These are phyloP conservation scores for Neurospora cerealis DNA, from an alignment of 495 filamentous ascomycete species.

Conservation along the genomic window DNA sequence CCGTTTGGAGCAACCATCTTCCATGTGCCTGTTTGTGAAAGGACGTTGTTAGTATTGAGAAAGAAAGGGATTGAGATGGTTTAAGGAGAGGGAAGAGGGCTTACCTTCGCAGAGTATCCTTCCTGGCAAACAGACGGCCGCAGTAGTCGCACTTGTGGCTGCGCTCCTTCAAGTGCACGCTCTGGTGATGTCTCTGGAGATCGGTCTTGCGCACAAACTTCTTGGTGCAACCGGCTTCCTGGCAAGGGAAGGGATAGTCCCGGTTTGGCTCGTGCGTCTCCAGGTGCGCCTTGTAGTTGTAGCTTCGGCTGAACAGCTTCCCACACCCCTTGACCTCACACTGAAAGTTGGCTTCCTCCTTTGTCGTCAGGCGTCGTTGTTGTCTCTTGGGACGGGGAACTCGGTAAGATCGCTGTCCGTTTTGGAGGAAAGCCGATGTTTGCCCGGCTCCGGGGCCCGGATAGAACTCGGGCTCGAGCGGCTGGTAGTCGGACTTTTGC, in stretches of 20 bases:
- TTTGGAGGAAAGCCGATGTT: slow-evolving; percentile 17
- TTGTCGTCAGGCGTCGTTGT: slow-evolving; percentile 52
- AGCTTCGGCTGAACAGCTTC: slow-evolving; percentile 73
- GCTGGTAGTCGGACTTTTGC: slow-evolving; percentile 38
- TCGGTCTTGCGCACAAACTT: slow-evolving; percentile 79
- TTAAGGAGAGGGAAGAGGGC: slow-evolving; percentile 3
- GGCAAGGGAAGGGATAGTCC: slow-evolving; percentile 61
- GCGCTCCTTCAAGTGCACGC: slow-evolving; percentile 69
- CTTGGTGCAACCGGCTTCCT: slow-evolving; percentile 53
- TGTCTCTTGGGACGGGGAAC: slow-evolving; percentile 32
- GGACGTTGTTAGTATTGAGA: slow-evolving; percentile 5
- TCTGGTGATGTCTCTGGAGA: slow-evolving; percentile 70
- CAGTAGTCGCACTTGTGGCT: slow-evolving; percentile 65
- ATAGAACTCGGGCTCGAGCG: slow-evolving; percentile 33
- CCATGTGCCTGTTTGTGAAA: slow-evolving; percentile 50
- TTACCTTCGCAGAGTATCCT: slow-evolving; percentile 75
- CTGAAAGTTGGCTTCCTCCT: slow-evolving; percentile 64
- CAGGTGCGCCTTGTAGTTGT: slow-evolving; percentile 86
- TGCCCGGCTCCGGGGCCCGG: slow-evolving; percentile 16
- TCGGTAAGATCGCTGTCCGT: slow-evolving; percentile 26
- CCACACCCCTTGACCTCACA: slow-evolving; percentile 65
- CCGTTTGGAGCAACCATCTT: slow-evolving; percentile 69
- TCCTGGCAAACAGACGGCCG: slow-evolving; percentile 63
- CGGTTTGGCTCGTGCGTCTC: slow-evolving; percentile 76
- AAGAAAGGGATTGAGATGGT: not conserved